These are phyloP conservation scores for Clarkia xantiana DNA, from an alignment of 345 rosid genomes.

Conservation along the genomic window DNA sequence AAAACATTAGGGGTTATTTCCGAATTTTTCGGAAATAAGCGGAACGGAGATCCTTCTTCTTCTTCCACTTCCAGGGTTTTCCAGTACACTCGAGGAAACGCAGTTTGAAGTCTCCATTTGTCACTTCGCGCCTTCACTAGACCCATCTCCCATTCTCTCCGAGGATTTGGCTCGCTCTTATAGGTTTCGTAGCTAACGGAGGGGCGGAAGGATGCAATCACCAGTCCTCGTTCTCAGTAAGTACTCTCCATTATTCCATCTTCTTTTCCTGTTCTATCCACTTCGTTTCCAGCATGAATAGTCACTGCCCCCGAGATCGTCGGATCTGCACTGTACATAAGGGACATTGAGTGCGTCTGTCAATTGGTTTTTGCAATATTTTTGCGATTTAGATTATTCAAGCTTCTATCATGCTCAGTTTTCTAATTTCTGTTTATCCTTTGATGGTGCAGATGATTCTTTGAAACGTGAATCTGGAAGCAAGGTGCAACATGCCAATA, in stretches of 20 bases:
- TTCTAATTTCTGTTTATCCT: constrained; percentile 6
- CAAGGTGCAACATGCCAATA: constrained; percentile 84
- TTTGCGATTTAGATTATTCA: constrained; percentile 1
- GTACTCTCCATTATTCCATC: constrained; percentile 7
- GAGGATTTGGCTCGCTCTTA: too few relatives aligned
- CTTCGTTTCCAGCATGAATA: background rate
- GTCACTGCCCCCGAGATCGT: background rate
- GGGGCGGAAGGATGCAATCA: constrained; percentile 32
- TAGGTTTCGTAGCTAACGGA: too few relatives aligned
- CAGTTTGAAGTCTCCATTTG: too few relatives aligned
- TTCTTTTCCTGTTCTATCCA: background rate
- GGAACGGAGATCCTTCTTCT: too few relatives aligned
- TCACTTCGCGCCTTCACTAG: too few relatives aligned
- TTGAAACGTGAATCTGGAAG: constrained; percentile 85
- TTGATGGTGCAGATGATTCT: constrained; percentile 56
- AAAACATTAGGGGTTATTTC: too few relatives aligned
- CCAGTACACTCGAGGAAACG: too few relatives aligned
- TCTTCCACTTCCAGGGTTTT: too few relatives aligned
- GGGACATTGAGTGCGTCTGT: too few relatives aligned
- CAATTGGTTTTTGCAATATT: background rate
- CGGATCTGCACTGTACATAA: background rate
- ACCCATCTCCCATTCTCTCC: too few relatives aligned
- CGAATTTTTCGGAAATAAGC: too few relatives aligned
- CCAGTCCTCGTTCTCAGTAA: constrained; percentile 84
- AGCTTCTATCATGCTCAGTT: background rate